Evolutionary conservation across 2,329 filamentous ascomycete species (phyloP), one percentile per base, ranked within the genome.

Genomic region (Colletotrichum sp.): DNA sequence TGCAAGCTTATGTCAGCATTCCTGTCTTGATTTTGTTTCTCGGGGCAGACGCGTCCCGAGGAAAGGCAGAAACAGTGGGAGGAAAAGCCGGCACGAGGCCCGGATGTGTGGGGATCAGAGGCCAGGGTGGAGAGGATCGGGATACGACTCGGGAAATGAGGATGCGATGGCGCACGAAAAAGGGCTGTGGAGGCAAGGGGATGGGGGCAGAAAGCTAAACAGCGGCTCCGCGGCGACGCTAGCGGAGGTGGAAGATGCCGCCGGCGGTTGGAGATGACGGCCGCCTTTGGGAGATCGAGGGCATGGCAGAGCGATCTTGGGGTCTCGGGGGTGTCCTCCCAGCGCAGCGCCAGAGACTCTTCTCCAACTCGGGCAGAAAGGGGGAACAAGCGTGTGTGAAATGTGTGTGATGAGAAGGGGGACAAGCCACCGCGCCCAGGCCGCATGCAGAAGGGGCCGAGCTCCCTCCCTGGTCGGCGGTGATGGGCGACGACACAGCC

Each of bases 391-490:
- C 61, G 67, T 67, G 32, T 39, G 67, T 15, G 44, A 52, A 57
- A 57, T 22, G 28, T 59, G 67, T 66, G 60, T 27, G 61, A 64
- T 44, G 61, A 39, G 25, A 57, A 39, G 44, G 36, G 68, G 72
- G 66, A 66, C 66, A 74, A 75, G 74, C 74, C 74, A 76, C 71
- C 71, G 67, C 73, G 73, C 71, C 74, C 71, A 76, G 74, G 71
- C 71, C 74, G 70, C 73, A 75, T 75, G 73, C 74, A 76, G 61
- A 75, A 74, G 36, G 64, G 71, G 74, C 74, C 74, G 71, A 76
- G 74, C 74, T 74, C 71, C 57, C 63, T 73, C 55, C 39, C 52
- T 73, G 39, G 64, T 63, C 69, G 73, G 63, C 73, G 64, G 73
- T 57, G 63, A 60, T 68, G 64, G 69, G 71, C 71, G 66, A 66